Base-by-base conservation (phyloP, 202 grass and related monocot genomes). In the Zoysia matrella region DNA sequence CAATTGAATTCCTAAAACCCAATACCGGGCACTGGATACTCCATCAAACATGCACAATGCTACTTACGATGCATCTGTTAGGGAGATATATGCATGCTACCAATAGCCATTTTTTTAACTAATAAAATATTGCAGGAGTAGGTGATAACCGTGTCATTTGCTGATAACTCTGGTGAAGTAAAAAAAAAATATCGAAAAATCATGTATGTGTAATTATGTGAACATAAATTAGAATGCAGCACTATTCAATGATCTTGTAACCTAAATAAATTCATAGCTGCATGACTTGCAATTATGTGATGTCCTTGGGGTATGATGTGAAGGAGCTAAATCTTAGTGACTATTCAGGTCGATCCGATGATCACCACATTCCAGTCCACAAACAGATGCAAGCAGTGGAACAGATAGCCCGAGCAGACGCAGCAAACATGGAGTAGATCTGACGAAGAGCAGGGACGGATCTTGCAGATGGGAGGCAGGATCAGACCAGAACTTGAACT, bases 401-500 rank as follows among this genome's bases (percentile, higher is more conserved):
- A 14, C 14, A 14, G 18, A 54, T 53, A 18, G 6, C 11, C 3
- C 2, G 2, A 69, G 44, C 6, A 5, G 4, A 30, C 52, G 2
- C 62, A 41, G 3, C 60, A 8, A 18, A 48, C 22, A 15, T 12
- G 30, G 30, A 36, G 39, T 9, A 45, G 72, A 83, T 83, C 63
- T 83, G 72, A 56, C 7, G 44, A 60, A 11, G 16, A 13, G 22
- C 7, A 56, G 18, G 60, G 8, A 4, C 52, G 66, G 80, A 83
- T 75, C 81, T 75, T 71, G 75, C 14, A 12, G n/a, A 36, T 12
- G 9, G 74, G 8, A 15, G 5, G 0, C 5, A 57, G 67, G 46
- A 36, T 62, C 18, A 82, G 67, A 97, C 91, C 94, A 97, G 79
- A 97, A 97, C 80, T 97, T 97, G 88, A 97, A 97, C 88, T 97